Evolutionary conservation across 2,329 filamentous ascomycete species (phyloP).

Genomic region (Bisporella sp.): DNA sequence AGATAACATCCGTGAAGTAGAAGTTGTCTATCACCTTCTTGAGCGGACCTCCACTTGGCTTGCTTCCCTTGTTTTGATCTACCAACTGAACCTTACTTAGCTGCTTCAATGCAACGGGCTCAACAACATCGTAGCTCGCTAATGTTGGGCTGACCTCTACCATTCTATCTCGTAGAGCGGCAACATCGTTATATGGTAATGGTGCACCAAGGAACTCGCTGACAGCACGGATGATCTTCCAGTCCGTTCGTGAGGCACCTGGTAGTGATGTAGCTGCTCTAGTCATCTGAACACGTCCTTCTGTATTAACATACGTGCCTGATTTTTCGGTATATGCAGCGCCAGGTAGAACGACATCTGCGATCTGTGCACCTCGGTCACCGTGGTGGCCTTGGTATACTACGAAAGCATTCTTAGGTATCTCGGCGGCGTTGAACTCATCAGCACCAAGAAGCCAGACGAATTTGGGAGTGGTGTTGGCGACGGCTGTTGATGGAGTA

Average conservation of each 20-base stretch:
- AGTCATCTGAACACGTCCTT: constrained; percentile 91
- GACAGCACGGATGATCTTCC: constrained; percentile 94
- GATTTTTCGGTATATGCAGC: constrained; percentile 97
- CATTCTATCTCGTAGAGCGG: constrained; percentile 86
- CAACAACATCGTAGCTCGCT: constrained; percentile 83
- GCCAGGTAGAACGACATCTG: constrained; percentile 88
- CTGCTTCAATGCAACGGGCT: constrained; percentile 65
- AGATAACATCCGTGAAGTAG: constrained; percentile 96
- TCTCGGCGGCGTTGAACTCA: constrained; percentile 75
- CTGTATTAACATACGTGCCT: constrained; percentile 94
- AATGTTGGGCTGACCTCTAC: constrained; percentile 88
- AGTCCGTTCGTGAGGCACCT: constrained; percentile 88
- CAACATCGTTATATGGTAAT: constrained; percentile 89
- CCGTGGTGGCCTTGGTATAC: constrained; percentile 98
- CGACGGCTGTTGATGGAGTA: constrained; percentile 72
- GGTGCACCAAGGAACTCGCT: constrained; percentile 86
- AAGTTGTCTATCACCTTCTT: constrained; percentile 91
- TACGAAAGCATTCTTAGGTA: constrained; percentile 93
- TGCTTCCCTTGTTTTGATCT: constrained; percentile 88
- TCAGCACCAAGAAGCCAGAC: constrained; percentile 95
- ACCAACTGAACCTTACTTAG: constrained; percentile 92
- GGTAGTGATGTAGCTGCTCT: constrained; percentile 83
- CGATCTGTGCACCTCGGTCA: constrained; percentile 85
- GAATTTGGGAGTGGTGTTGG: constrained; percentile 84
- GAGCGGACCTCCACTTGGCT: constrained; percentile 64